A percentile compares a stretch with the other conserved stretches of the same genome.
Conservation (phyloP, 2,329 filamentous ascomycete genomes). For the Fusarium decemcellulare region DNA sequence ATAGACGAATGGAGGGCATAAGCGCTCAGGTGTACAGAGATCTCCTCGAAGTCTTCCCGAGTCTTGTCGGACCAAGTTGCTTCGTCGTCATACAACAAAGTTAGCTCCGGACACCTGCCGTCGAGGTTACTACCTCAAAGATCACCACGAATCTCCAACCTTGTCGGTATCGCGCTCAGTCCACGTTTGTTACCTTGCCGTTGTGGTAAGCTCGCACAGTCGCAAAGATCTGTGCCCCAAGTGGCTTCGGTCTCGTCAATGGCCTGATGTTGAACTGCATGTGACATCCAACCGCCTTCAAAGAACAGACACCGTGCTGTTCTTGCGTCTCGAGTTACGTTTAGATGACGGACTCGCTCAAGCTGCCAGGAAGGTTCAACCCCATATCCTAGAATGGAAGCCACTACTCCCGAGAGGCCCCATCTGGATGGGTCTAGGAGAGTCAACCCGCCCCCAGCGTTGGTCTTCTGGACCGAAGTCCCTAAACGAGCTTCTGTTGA, state of each 20-base stretch:
- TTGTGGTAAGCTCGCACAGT: slow-evolving; percentile 20
- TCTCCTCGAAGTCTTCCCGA: neutral
- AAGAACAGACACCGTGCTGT: neutral
- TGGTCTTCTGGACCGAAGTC: neutral
- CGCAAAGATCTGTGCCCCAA: slow-evolving; percentile 2
- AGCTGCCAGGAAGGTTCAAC: neutral
- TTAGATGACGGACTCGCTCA: slow-evolving; percentile 7
- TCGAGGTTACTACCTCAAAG: neutral
- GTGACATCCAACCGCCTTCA: slow-evolving; percentile 2
- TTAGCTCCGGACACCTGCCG: neutral
- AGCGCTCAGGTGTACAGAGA: neutral
- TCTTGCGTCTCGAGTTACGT: slow-evolving; percentile 10
- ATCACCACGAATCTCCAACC: neutral
- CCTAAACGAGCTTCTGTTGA: slow-evolving; percentile 13
- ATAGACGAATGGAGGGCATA: slow-evolving; percentile 19
- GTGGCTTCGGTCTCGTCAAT: neutral
- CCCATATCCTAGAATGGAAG: neutral
- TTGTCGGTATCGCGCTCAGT: slow-evolving; percentile 1
- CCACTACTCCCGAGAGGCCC: neutral
- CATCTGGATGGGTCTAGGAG: neutral
- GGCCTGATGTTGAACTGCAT: slow-evolving; percentile 6
- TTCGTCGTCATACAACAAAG: neutral
- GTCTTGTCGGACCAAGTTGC: neutral
- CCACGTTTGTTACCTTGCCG: slow-evolving; percentile 10
- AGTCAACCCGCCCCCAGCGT: neutral